Conservation (phyloP, 2,329 filamentous ascomycete species). For the Seiridium cupressi region DNA sequence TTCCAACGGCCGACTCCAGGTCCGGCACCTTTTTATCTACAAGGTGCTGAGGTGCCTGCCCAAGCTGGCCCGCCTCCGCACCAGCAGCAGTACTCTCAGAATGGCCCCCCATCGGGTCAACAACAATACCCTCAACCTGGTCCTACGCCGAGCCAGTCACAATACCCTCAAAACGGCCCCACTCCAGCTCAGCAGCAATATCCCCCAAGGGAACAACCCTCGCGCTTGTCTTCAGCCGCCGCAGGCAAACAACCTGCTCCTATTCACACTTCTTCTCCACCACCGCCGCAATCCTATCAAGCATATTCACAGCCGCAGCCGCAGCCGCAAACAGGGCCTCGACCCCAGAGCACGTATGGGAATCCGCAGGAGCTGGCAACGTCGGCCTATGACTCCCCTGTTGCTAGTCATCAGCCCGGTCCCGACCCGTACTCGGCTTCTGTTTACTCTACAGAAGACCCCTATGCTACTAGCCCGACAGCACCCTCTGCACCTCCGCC, state of each 20-base stretch:
- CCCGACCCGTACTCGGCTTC: conserved; percentile 45
- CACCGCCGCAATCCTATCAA: conserved; percentile 47
- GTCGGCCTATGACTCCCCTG: conserved; percentile 73
- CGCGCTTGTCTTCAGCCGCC: conserved; percentile 36
- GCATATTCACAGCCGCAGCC: conserved; percentile 44
- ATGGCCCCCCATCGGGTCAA: conserved; percentile 17
- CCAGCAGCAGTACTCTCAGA: conserved; percentile 26
- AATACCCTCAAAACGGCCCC: conserved; percentile 29
- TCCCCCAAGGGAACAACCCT: conserved; percentile 41
- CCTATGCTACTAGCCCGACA: conserved; percentile 26
- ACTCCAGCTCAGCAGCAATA: conserved; percentile 23
- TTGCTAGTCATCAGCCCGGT: conserved; percentile 50
- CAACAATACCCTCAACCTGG: conserved; percentile 26
- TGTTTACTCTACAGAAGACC: conserved; percentile 48
- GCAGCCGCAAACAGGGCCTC: conserved; percentile 39
- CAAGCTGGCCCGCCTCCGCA: conserved; percentile 24
- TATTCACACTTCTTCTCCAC: conserved; percentile 50
- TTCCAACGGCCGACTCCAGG: conserved; percentile 53
- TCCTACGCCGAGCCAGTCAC: conserved; percentile 17
- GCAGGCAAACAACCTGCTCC: conserved; percentile 47
- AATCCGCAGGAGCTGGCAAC: conserved; percentile 77
- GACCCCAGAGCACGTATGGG: conserved; percentile 67
- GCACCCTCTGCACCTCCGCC: conserved; percentile 26
- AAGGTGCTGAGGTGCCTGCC: conserved; percentile 53
- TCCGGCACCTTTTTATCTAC: conserved; percentile 64